Evolutionary conservation across 179 eudicot genomes (phyloP), one percentile per base, ranked within the genome.

Genomic region (Silene vulgaris): DNA sequence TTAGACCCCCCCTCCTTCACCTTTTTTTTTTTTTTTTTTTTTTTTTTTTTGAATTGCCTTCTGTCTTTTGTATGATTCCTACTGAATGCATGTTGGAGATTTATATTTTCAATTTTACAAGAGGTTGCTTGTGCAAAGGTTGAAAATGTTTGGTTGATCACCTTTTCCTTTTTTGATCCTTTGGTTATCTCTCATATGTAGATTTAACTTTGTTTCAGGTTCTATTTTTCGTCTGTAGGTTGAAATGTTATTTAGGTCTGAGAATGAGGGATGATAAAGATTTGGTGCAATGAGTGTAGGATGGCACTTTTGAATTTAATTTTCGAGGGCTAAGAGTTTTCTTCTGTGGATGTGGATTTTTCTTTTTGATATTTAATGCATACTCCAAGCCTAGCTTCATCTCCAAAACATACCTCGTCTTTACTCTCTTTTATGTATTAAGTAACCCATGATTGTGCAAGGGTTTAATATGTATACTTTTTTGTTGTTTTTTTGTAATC

Each of bases 111-210:
- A 8, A 23, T 21, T 63, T 11, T 9, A 63, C 67, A 4, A 63
- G 67, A 26, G 29, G 67, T 62, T 63, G 32, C 32, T 23, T 63
- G n/a, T 63, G 13, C 20, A 26, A 20, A 63, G 35, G 32, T 3
- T 23, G 32, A 23, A 12, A 63, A 23, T 11, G 1, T 67, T 67
- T 9, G 43, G 52, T 19, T 67, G 26, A n/a, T 37, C 12, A 32
- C 70, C 21, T 2, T 37, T 9, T 35, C 20, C 48, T 32, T 66
- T n/a, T 66, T 66, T 56, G 60, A 48, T 66, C 70, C 70, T 65
- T n/a, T 16, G 48, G 21, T 30, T 66, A 6, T 67, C 19, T 67
- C 40, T 64, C 68, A 11, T 9, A 8, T 28, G 68, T 14, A 64
- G 68, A 64, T 64, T 28, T 64, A 14, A 28, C 37, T 64, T 64